Evolutionary conservation across 345 rosid species (phyloP), one percentile per base, ranked within the genome.

Genomic region (Hirschfeldia incana): DNA sequence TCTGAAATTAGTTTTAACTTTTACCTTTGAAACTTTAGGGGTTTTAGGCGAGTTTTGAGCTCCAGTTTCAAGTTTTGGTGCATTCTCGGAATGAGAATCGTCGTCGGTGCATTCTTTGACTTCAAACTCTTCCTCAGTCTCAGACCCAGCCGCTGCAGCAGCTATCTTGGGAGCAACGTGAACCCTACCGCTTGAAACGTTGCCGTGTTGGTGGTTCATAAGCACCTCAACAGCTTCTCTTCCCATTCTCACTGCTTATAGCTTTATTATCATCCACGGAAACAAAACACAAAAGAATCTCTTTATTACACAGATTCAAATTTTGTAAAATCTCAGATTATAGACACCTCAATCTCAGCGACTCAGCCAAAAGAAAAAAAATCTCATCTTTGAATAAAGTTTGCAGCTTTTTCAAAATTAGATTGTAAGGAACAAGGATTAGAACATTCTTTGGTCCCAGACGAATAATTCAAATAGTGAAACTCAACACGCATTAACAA

Each of bases 161-260:
- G 90, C 69, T 70, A 81, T 73, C 85, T 80, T 86, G 12, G 88
- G 87, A 83, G 87, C 70, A 72, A 76, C 82, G 57, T 85, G 79
- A 65, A 75, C 86, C 68, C 87, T 84, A 73, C 80, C 86, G 67
- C 37, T 82, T 51, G 88, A 76, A 15, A 90, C 90, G 64, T 87
- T 84, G 2, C 83, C 76, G 64, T 83, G 89, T 76, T 81, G 86
- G 70, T 81, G 86, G 70, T 90, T 92, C 91, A 84, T 85, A 69
- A 80, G 85, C 66, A 86, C 86, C 61, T 82, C 84, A 53, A 79
- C 81, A 70, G 86, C 86, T 74, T 90, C 91, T 82, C 89, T 88
- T 72, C 97, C 97, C 98, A 94, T 94, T 79, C 81, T 51, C 80
- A 83, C 94, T 94, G 85, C 86, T 77, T 42, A 42, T 10, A 39